Conservation (phyloP, 257 asterid species). For the Datura wrightii region DNA sequence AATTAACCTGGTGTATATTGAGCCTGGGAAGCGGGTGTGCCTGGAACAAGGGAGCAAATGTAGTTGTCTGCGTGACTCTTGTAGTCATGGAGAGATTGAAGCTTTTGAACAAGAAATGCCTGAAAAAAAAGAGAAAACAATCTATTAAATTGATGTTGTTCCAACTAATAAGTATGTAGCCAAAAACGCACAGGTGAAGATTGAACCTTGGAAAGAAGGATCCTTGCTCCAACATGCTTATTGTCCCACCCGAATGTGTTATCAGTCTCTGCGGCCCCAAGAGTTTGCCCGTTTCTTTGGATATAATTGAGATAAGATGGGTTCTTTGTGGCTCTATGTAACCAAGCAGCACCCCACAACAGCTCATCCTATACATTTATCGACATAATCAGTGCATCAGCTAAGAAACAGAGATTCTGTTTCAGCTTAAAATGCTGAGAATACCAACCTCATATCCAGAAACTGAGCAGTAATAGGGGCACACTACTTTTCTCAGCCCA, state of each 20-base stretch:
- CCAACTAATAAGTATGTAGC: neutral
- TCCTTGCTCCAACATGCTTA: constrained; percentile 96
- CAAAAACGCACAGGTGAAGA: neutral
- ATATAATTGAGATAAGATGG: constrained; percentile 78
- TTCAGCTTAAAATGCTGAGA: neutral
- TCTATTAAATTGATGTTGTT: neutral
- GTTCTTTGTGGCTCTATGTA: constrained; percentile 82
- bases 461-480: constrained; percentile 91
- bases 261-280: constrained; percentile 91
- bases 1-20: constrained; percentile 82
- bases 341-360: constrained; percentile 99
- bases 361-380: constrained; percentile 71
- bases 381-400: neutral
- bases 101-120: constrained; percentile 92
- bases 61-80: constrained; percentile 91
- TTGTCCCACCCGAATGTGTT: constrained; percentile 98
- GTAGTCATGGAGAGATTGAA: constrained; percentile 86
- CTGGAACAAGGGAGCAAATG: constrained; percentile 91
- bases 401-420: neutral
- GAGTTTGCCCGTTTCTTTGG: constrained; percentile 83
- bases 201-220: constrained; percentile 86
- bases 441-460: constrained; percentile 85
- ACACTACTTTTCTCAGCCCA: constrained; percentile 66
- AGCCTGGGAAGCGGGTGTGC: constrained; percentile 68
- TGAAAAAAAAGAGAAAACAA: constrained; percentile 35